Percentiles rank a stretch among this genome's conserved stretches.
These are phyloP conservation scores for Neonectria sp. DNA, from an alignment of 2,329 filamentous ascomycete genomes.

Conservation along the genomic window DNA sequence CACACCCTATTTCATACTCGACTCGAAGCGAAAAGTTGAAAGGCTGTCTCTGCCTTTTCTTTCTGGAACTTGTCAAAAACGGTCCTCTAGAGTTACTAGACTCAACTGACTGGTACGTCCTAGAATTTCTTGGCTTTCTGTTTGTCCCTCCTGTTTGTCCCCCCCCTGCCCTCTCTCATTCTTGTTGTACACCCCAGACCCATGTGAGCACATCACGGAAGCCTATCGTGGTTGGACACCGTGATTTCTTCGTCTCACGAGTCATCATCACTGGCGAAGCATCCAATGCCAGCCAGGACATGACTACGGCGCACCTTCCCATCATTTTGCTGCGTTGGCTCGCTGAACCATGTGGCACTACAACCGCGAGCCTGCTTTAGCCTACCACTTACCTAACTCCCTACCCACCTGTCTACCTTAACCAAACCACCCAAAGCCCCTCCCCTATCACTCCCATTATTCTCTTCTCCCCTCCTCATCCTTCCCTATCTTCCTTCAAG, in stretches of 20 bases:
- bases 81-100: no score
- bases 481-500: no score
- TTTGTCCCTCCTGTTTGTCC: not conserved
- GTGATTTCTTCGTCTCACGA: not conserved
- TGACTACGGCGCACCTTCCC: not conserved
- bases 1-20: not conserved
- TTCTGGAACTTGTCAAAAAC: no score
- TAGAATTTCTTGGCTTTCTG: not conserved
- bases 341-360: not conserved
- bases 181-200: not conserved
- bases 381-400: not conserved
- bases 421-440: not conserved
- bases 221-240: not conserved
- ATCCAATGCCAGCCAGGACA: not conserved
- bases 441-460: not conserved
- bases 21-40: not conserved
- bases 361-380: not conserved
- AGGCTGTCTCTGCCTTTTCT: no score
- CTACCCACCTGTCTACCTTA: not conserved
- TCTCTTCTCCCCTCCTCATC: not conserved
- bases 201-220: not conserved
- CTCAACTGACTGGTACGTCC: no score
- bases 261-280: not conserved
- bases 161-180: not conserved
- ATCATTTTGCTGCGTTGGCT: not conserved